Evolutionary conservation across 306 rosid genomes (phyloP), one percentile per base, ranked within the genome.

Genomic region (Erythrophleum fordii): DNA sequence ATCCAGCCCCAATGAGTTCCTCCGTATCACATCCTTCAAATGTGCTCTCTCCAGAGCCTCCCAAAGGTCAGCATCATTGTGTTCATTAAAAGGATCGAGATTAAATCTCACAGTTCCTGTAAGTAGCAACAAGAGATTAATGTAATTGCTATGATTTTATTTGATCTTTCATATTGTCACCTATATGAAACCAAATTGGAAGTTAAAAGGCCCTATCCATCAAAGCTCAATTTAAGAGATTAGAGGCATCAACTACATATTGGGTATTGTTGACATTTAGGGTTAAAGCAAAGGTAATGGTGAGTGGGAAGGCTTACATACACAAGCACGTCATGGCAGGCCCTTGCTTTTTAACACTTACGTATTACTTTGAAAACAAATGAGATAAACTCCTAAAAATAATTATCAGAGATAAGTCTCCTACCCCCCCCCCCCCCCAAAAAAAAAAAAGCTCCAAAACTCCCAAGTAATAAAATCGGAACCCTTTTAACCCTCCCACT

Each of bases 1-100:
- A 59, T 95, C 97, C 62, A 95, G 87, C 67, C 99, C 98, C 55
- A 93, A 80, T 48, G 97, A 88, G 81, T 84, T 91, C 83, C 95
- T 88, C 59, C 90, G 83, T 69, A 93, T 86, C 17, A 90, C 97
- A 79, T 91, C 99, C 88, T 91, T 95, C 60, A 93, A 87, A 87
- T 93, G 91, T 60, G 98, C 97, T 82, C 96, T 89, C 87, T 95
- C 95, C 51, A 95, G 80, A 65, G 97, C 95, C 88, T 93, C 97
- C 99, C 99, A 95, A 69, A 93, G 92, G 82, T 95, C 95, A 91
- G 97, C 88, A 83, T 93, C 98, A 73, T 84, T 90, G 77, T 95
- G 95, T 67, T 93, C 98, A 69, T 68, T 62, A 61, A 95, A 95
- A 34, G 99, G 97, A 84, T 95, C 98, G 22, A 95, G 95, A 81